Base-by-base conservation (phyloP, 1,284 basidiomycete species). In the Takashimella koratensis region DNA sequence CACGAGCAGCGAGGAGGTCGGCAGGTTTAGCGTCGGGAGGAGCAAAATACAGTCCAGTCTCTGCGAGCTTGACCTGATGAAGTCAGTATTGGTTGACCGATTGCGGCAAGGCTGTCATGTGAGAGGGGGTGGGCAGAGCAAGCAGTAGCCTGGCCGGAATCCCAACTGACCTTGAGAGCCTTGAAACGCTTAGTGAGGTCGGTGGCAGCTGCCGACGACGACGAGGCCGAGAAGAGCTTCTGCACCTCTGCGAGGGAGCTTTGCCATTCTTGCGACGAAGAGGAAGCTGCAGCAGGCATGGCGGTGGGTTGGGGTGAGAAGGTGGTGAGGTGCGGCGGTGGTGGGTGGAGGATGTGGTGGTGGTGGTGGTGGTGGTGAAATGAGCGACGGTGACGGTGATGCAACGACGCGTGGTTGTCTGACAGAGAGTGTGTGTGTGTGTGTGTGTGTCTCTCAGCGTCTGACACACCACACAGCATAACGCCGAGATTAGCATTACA, bases 21-120 rank as follows among this genome's bases (percentile, higher is more conserved):
- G 71, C 60, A 2, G 67, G 58, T 43, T 71, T 61, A 40, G 66
- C 65, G 5, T 64, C 52, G 12, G 70, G 66, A 25, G 74, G 71
- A 12, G 75, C 75, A 55, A 76, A 77, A 56, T 76, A 71, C 40
- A 77, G 60, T 16, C 75, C 75, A 13, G 69, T 65, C 56, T 70
- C 65, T 25, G 73, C 74, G 10, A 77, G 64, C 53, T 73, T 64
- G 48, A 76, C 62, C 76, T 77, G 54, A 16, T 13, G n/a, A n/a
- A n/a, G n/a, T n/a, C n/a, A n/a, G n/a, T n/a, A n/a, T n/a, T n/a
- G n/a, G n/a, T n/a, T n/a, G n/a, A n/a, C n/a, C n/a, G n/a, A n/a
- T n/a, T n/a, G n/a, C n/a, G n/a, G n/a, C n/a, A n/a, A n/a, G n/a
- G n/a, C n/a, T n/a, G n/a, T n/a, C n/a, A n/a, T n/a, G n/a, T n/a